Evolutionary conservation across 129 eudicot genomes (phyloP).

Genomic region (Cynara cardunculus): DNA sequence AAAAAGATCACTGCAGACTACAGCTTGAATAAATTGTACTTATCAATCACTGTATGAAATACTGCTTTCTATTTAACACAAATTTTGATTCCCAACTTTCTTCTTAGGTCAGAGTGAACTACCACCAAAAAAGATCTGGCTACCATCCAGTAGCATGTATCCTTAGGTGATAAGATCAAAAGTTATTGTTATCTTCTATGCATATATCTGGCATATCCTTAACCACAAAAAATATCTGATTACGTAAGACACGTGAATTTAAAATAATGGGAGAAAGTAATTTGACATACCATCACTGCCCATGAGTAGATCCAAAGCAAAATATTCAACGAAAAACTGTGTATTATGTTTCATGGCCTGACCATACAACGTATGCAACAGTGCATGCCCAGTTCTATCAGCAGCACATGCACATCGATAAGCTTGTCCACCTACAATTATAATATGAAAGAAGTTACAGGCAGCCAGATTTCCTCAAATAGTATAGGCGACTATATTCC

Average conservation of each 20-base stretch:
- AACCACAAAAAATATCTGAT: background rate
- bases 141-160: background rate
- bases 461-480: constrained; percentile 11
- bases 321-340: constrained; percentile 88
- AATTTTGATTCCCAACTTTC: background rate
- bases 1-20: background rate
- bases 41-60: background rate
- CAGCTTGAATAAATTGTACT: background rate
- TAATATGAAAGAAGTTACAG: background rate
- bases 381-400: constrained; percentile 97
- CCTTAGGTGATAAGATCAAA: background rate
- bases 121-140: background rate
- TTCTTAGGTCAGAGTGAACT: background rate
- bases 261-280: background rate
- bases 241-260: background rate
- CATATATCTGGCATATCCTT: background rate
- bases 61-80: background rate
- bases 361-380: constrained; percentile 87
- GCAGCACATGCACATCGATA: constrained; percentile 99
- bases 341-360: constrained; percentile 97
- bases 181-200: background rate
- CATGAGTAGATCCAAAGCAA: constrained; percentile 89
- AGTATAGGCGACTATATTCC: background rate
- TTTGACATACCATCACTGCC: constrained; percentile 68
- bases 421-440: constrained; percentile 79